Evolutionary conservation across 495 filamentous ascomycete species (phyloP), one percentile per base, ranked within the genome.

Genomic region (Amniculicola lignicola): DNA sequence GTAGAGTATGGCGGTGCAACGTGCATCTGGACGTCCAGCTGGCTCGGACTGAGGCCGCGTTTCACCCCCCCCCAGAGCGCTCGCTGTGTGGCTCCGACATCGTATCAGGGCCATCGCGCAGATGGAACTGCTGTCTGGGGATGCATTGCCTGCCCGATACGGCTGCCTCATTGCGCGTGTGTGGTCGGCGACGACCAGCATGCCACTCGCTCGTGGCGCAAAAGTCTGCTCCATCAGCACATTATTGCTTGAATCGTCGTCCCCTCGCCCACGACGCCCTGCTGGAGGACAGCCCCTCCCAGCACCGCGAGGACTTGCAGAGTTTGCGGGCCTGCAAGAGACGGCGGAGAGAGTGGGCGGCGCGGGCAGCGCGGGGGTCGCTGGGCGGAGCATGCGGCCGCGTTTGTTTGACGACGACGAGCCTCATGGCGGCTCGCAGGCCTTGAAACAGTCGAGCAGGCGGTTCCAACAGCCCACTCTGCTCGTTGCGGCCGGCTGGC

Each of bases 1-100:
- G n/a, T n/a, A n/a, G n/a, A n/a, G 16, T n/a, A 36, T 43, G 50
- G 50, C 50, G 29, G 50, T 54, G 50, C 50, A 39, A 39, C 36
- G 33, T 21, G 33, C 48, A 22, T 14, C n/a, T 37, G 12, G 47
- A 9, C 7, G 4, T 22, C 28, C 28, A 51, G 31, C 31, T 51
- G 47, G 47, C 14, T 5, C 10, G 6, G 16, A 6, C 6, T 19
- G 23, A 48, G 24, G 22, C 10, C 44, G 28, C 19, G 44, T 48
- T 48, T 48, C 24, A 35, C 29, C 28, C 14, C 22, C n/a, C n/a
- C 18, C 4, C 29, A 48, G 21, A 29, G 27, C 10, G 14, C 11
- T 4, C 10, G 9, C 44, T 4, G 6, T 29, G 44, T 48, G 47
- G 47, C 47, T 39, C n/a, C 18, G 22, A 4, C 22, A 18, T 38